phyloP scores from a whole-genome alignment of 1,139 yeast species.

The Hansenula sp. region DNA sequence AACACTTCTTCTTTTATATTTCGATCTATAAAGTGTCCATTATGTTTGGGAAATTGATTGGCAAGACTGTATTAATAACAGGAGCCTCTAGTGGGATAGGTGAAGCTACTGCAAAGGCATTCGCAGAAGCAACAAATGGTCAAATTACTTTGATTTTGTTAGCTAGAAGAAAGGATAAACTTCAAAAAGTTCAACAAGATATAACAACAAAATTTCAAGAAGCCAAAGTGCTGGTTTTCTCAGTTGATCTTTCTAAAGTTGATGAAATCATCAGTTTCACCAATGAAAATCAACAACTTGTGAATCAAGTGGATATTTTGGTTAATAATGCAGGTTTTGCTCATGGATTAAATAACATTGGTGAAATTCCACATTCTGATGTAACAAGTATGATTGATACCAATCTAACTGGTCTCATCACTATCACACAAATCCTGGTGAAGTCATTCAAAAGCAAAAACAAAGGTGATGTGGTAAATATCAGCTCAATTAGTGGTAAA shows the following conservation, averaged over 20 bases:
- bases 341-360: constrained; percentile 50
- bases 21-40: too few species aligned
- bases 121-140: constrained; percentile 47
- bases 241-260: constrained; percentile 54
- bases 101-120: constrained; percentile 48
- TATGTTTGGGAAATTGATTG: constrained; percentile 4
- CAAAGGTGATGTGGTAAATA: constrained; percentile 73
- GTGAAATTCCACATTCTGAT: constrained; percentile 41
- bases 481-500: constrained; percentile 87
- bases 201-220: constrained; percentile 39
- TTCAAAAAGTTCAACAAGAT: constrained; percentile 24
- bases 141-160: constrained; percentile 58
- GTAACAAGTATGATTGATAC: constrained; percentile 53
- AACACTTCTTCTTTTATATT: background rate
- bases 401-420: constrained; percentile 55
- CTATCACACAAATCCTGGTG: constrained; percentile 49
- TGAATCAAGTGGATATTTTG: constrained; percentile 38
- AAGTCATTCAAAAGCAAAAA: constrained; percentile 16
- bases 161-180: constrained; percentile 53
- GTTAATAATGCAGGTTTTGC: constrained; percentile 73
- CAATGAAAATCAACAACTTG: constrained; percentile 8
- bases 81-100: constrained; percentile 72
- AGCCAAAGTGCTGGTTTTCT: constrained; percentile 41
- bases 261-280: constrained; percentile 41
- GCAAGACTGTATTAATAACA: constrained; percentile 47